Evolutionary conservation across 176 grass and related monocot species (phyloP).

Genomic region (Carex parvula): DNA sequence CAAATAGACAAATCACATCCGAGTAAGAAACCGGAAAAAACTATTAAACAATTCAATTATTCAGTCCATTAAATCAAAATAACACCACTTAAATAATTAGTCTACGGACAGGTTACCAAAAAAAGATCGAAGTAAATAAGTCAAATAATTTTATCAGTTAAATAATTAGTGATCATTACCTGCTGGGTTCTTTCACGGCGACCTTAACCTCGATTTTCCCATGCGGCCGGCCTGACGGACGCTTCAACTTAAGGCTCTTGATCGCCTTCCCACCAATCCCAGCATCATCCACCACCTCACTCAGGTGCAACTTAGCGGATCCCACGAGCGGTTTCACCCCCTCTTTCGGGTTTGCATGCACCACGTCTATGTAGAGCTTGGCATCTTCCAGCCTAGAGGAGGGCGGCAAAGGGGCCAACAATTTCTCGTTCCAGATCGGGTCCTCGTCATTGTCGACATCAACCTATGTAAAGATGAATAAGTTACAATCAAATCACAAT

Average conservation of each 20-base stretch:
- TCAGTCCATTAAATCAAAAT: too few species aligned
- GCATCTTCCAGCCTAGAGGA: conserved; percentile 36
- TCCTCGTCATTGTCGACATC: conserved; percentile 42
- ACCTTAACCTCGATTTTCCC: conserved; percentile 57
- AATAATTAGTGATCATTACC: conserved; percentile 34
- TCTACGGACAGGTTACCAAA: background rate
- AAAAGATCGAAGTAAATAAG: background rate
- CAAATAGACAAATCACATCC: too few species aligned
- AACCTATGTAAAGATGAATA: background rate
- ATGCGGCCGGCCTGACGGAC: conserved; percentile 64
- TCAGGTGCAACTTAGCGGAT: conserved; percentile 52
- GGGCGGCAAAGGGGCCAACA: conserved; percentile 38
- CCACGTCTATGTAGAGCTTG: conserved; percentile 63
- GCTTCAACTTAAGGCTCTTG: conserved; percentile 51
- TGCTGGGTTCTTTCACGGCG: conserved; percentile 36
- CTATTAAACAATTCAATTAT: too few species aligned
- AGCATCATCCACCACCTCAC: conserved; percentile 62
- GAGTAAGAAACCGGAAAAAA: too few species aligned
- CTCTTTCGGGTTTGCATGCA: conserved; percentile 51
- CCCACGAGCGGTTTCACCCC: conserved; percentile 73
- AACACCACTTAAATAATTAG: background rate
- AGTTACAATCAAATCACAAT: background rate
- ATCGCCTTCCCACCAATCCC: conserved; percentile 36
- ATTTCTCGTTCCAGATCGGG: conserved; percentile 71
- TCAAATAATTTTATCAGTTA: background rate